phyloP scores from a whole-genome alignment of 1,284 basidiomycete species.

The Coriolopsis trogii region DNA sequence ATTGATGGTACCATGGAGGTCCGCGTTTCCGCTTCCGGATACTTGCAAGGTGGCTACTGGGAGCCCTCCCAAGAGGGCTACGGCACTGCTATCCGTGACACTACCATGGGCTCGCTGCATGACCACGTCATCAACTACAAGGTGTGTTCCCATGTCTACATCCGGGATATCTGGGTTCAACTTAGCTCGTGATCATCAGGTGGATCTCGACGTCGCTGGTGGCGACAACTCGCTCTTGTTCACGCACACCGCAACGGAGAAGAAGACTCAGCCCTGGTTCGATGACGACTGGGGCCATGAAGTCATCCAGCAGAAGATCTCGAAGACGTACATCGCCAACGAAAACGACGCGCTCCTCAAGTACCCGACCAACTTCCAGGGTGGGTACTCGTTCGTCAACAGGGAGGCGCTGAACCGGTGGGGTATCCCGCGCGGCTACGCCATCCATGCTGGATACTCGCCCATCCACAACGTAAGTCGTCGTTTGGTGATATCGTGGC shows the following conservation, averaged over 20 bases:
- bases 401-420: constrained; percentile 56
- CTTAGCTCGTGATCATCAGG: constrained; percentile 24
- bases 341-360: constrained; percentile 61
- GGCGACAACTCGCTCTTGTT: constrained; percentile 59
- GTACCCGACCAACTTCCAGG: constrained; percentile 57
- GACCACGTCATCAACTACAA: constrained; percentile 73
- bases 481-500: background rate
- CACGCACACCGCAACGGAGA: constrained; percentile 52
- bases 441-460: constrained; percentile 57
- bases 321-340: constrained; percentile 49
- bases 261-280: constrained; percentile 55
- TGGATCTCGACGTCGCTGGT: constrained; percentile 65
- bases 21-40: constrained; percentile 65
- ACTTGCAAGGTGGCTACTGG: constrained; percentile 66
- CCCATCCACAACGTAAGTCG: constrained; percentile 50
- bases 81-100: constrained; percentile 57
- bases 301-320: constrained; percentile 57
- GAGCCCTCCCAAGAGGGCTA: constrained; percentile 51
- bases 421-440: constrained; percentile 59
- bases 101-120: constrained; percentile 68
- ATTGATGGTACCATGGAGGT: constrained; percentile 70
- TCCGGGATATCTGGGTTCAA: background rate
- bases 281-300: constrained; percentile 63
- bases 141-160: constrained; percentile 26
- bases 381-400: constrained; percentile 62